These are phyloP conservation scores for Pseudogymnoascus sp. DNA, from an alignment of 2,329 filamentous ascomycete genomes.

Conservation along the genomic window DNA sequence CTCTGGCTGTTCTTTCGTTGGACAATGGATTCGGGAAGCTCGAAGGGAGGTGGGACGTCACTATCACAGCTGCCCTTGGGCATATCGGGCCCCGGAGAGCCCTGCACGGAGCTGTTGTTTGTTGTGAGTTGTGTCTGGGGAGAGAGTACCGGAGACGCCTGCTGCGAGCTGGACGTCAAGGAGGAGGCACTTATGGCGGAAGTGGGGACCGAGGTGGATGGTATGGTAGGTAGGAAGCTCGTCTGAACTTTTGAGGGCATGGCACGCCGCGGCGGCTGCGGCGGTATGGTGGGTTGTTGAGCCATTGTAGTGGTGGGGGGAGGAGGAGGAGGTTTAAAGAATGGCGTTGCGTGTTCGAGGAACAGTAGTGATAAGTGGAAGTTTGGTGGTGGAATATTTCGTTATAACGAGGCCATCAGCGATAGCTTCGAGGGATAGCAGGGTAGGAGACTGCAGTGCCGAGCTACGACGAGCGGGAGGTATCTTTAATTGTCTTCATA, in stretches of 20 bases:
- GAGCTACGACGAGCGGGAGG: background rate
- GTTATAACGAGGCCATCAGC: slow-evolving; percentile 4
- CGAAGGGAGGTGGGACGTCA: slow-evolving; percentile 47
- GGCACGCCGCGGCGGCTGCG: slow-evolving; percentile 15
- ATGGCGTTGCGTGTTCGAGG: background rate
- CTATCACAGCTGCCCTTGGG: slow-evolving; percentile 48
- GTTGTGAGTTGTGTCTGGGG: slow-evolving; percentile 44
- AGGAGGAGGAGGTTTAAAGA: slow-evolving; percentile 1
- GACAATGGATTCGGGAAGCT: slow-evolving; percentile 64
- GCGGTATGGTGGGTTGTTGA: slow-evolving; percentile 15
- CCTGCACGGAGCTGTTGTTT: slow-evolving; percentile 55
- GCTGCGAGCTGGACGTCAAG: slow-evolving; percentile 43
- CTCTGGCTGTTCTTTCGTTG: slow-evolving; percentile 50
- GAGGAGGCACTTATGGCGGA: slow-evolving; percentile 51
- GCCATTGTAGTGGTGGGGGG: slow-evolving; percentile 15
- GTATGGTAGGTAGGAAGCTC: slow-evolving; percentile 20
- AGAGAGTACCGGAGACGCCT: slow-evolving; percentile 50
- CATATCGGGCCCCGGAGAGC: slow-evolving; percentile 37
- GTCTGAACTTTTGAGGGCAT: slow-evolving; percentile 27
- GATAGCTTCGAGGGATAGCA: background rate
- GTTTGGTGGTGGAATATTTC: slow-evolving; percentile 1
- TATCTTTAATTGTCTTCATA: slow-evolving; percentile 5
- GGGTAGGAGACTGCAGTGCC: background rate
- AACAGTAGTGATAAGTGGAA: background rate
- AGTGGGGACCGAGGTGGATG: slow-evolving; percentile 35